These are phyloP conservation scores for Sporothrix globosa DNA, from an alignment of 2,329 filamentous ascomycete species.

Conservation along the genomic window DNA sequence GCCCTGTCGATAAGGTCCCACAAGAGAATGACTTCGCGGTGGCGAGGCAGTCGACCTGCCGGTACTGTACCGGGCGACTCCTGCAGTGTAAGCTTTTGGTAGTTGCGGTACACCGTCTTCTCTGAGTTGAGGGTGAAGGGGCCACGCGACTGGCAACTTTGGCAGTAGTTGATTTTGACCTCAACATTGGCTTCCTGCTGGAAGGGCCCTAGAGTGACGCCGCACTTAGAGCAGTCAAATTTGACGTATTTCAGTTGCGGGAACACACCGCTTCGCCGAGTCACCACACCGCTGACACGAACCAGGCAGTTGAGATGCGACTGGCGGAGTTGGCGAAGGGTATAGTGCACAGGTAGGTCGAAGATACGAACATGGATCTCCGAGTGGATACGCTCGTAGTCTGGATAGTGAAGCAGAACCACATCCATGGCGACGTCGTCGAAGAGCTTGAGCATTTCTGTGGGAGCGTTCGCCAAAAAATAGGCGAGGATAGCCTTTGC, in stretches of 20 bases:
- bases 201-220: slow-evolving; percentile 88
- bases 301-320: slow-evolving; percentile 95
- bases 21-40: slow-evolving; percentile 90
- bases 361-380: slow-evolving; percentile 98
- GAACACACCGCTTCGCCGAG: slow-evolving; percentile 90
- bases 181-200: slow-evolving; percentile 96
- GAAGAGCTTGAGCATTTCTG: slow-evolving; percentile 94
- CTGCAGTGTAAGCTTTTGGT: slow-evolving; percentile 95
- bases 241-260: slow-evolving; percentile 98
- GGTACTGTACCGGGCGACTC: slow-evolving; percentile 97
- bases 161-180: slow-evolving; percentile 94
- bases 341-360: slow-evolving; percentile 92
- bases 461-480: slow-evolving; percentile 91
- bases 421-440: slow-evolving; percentile 97
- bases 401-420: slow-evolving; percentile 91
- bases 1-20: slow-evolving; percentile 97
- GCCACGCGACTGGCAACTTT: slow-evolving; percentile 91
- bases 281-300: slow-evolving; percentile 92
- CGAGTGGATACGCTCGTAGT: slow-evolving; percentile 95
- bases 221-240: slow-evolving; percentile 94
- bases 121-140: slow-evolving; percentile 96
- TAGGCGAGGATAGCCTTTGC: slow-evolving; percentile 94
- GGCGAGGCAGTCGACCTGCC: slow-evolving; percentile 88
- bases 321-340: slow-evolving; percentile 90
- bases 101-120: slow-evolving; percentile 97